Conservation (phyloP, 1,284 basidiomycete species). For the Gymnopus androsaceus region DNA sequence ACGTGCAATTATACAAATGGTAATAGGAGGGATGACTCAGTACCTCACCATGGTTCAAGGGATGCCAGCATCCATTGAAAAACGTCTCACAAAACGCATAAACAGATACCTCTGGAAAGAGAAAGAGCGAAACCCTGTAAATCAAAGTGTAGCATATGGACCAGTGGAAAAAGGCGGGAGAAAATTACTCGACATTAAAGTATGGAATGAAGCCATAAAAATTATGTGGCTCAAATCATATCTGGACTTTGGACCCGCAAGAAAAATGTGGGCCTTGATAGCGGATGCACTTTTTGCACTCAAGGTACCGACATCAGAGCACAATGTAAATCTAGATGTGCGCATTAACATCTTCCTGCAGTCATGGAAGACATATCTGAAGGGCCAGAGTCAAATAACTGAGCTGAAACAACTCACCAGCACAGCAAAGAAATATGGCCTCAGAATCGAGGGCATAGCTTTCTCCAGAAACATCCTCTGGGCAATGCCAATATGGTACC, state of each 20-base stretch:
- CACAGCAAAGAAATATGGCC: conserved; percentile 5
- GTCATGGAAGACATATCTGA: background rate
- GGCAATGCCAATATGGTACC: conserved; percentile 12
- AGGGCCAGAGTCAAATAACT: background rate
- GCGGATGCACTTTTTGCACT: conserved; percentile 8
- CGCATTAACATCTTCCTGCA: background rate
- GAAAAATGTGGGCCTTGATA: conserved; percentile 19
- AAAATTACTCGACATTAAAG: conserved; percentile 11
- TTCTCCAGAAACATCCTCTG: conserved; percentile 4
- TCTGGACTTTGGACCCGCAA: background rate
- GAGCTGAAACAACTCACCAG: background rate
- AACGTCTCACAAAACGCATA: conserved; percentile 8
- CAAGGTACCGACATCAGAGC: background rate
- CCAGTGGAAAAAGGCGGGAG: conserved; percentile 17
- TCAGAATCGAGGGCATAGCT: conserved; percentile 3
- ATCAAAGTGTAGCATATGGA: background rate
- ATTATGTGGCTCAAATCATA: conserved; percentile 20
- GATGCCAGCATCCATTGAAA: conserved; percentile 21
- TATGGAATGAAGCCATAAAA: conserved; percentile 20
- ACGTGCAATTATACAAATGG: conserved; percentile 19
- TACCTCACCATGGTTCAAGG: conserved; percentile 24
- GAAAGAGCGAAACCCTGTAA: conserved; percentile 6
- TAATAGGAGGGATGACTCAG: conserved; percentile 19
- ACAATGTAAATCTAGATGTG: background rate
- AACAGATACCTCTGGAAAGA: conserved; percentile 17